These are phyloP conservation scores for Brachypodium distachyon DNA, from an alignment of 202 grass and related monocot species.

Conservation along the genomic window DNA sequence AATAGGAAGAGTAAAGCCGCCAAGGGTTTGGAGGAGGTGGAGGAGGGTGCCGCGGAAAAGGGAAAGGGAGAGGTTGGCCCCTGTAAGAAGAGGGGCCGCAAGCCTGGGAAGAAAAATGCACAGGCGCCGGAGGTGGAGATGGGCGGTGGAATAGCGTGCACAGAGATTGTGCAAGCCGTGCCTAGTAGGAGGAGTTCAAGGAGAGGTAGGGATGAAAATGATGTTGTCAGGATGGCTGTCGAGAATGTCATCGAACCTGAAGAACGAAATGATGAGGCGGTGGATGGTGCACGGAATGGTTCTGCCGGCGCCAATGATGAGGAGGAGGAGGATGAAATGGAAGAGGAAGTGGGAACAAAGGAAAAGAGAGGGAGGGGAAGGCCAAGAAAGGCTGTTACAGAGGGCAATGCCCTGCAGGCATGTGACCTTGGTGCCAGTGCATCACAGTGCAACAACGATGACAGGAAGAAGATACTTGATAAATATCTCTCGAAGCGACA, in stretches of 20 bases:
- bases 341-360: slow-evolving; percentile 29
- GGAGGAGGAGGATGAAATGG: not conserved
- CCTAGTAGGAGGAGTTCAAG: not conserved
- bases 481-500: slow-evolving; percentile 66
- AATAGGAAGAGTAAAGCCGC: not conserved
- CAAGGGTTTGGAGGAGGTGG: slow-evolving; percentile 19
- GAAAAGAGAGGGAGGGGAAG: slow-evolving; percentile 37
- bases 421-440: slow-evolving; percentile 33
- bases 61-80: slow-evolving; percentile 10
- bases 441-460: slow-evolving; percentile 46
- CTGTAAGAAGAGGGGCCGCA: slow-evolving; percentile 28
- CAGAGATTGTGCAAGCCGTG: slow-evolving; percentile 4
- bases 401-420: slow-evolving; percentile 25
- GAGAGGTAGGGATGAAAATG: slow-evolving; percentile 11
- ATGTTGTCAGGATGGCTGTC: not conserved
- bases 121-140: slow-evolving; percentile 20
- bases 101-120: not conserved
- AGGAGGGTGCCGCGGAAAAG: slow-evolving; percentile 9
- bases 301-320: not conserved
- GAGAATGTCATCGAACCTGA: not conserved
- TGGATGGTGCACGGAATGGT: not conserved
- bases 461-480: slow-evolving; percentile 68
- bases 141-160: not conserved
- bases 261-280: not conserved
- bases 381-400: slow-evolving; percentile 33